Evolutionary conservation across 192 early-diverging fungal genomes (phyloP), one percentile per base, ranked within the genome.

Genomic region (Coemansia sp.): DNA sequence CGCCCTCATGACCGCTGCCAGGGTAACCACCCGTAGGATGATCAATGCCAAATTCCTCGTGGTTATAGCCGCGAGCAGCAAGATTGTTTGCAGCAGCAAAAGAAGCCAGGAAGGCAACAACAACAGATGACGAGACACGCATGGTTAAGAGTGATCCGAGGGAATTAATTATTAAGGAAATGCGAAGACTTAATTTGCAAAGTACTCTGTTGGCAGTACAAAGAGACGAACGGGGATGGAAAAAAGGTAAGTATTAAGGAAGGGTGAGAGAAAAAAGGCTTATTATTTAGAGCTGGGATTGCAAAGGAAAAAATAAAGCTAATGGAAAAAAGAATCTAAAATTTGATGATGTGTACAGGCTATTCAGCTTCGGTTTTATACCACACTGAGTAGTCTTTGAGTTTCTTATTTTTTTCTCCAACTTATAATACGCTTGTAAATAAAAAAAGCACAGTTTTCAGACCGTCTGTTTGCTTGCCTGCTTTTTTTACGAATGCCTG

Each of bases 71-170:
- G 18, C 60, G 60, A 31, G 16, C 25, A 42, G 34, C 60, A n/a
- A 61, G 60, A 10, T 32, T 12, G 34, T 7, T 48, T 16, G 60
- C 60, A 61, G 60, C 60, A 45, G 29, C 42, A 48, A 61, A 22
- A 22, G 60, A 10, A 6, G 60, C 60, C 38, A 61, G 38, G 16
- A 48, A 28, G 34, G 34, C 32, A 48, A 32, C 60, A 31, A 61
- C 5, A 40, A 38, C 4, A 30, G 60, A 48, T 7, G 60, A 61
- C 2, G 60, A 61, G 45, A 61, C 60, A 22, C 60, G 60, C 60
- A 61, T 61, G 17, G 30, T 14, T 38, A 38, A 7, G 14, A 32
- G n/a, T n/a, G 20, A 59, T 33, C 48, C 45, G 30, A 28, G 6
- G 7, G 55, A 29, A 22, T 7, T 14, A 57, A 30, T 45, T 45